phyloP scores from a whole-genome alignment of 1,284 basidiomycete genomes.

The Trametes versicolor region DNA sequence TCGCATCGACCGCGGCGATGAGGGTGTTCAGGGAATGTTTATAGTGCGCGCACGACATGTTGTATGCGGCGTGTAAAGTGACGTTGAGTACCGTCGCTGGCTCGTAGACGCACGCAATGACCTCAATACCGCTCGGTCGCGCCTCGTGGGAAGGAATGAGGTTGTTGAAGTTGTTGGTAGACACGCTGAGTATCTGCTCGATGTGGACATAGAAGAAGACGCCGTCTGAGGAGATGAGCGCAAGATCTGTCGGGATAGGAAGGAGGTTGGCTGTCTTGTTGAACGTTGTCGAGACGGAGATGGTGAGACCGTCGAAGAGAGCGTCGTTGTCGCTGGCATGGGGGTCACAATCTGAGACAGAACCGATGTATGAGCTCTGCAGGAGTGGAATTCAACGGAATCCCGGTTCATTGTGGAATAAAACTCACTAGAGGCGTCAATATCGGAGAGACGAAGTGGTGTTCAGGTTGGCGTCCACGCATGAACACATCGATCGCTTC shows the following conservation, averaged over 20 bases:
- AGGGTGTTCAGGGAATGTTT: conserved; percentile 63
- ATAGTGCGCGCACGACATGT: conserved; percentile 69
- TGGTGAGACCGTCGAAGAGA: background rate
- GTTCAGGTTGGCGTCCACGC: background rate
- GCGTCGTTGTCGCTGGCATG: background rate
- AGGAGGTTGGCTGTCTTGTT: conserved; percentile 39
- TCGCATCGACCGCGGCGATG: conserved; percentile 54
- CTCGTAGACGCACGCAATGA: conserved; percentile 59
- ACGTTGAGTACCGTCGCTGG: conserved; percentile 65
- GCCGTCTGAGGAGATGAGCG: conserved; percentile 25
- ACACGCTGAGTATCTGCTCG: conserved; percentile 56
- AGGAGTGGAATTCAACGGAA: background rate
- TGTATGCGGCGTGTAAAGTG: conserved; percentile 68
- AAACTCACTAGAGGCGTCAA: background rate
- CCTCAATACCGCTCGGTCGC: background rate
- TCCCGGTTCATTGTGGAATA: background rate
- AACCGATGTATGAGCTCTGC: background rate
- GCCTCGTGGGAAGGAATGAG: conserved; percentile 47
- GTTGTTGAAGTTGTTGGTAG: conserved; percentile 63
- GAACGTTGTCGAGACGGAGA: conserved; percentile 44
- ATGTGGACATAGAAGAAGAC: conserved; percentile 63
- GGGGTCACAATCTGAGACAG: background rate
- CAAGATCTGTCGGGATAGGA: conserved; percentile 24
- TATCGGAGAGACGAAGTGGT: background rate
- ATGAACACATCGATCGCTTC: background rate